Conservation (phyloP, 176 grass and related monocot species). For the Microstegium vimineum region DNA sequence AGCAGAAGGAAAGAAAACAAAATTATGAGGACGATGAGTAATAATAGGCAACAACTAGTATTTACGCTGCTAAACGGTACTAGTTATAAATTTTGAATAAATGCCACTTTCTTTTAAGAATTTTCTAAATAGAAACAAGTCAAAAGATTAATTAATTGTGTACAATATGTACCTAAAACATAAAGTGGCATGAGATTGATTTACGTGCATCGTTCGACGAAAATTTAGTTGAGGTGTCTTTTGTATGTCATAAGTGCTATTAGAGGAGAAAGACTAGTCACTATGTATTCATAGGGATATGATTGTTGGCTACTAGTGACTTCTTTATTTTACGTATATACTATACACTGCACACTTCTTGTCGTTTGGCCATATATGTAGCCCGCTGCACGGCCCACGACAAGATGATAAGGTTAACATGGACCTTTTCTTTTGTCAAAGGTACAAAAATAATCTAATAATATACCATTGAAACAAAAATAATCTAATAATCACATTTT, state of each 20-base stretch:
- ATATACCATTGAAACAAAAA: no score
- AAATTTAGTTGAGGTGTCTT: slow-evolving; percentile 5
- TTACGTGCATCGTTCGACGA: not conserved
- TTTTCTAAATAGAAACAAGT: not conserved
- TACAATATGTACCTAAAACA: slow-evolving; percentile 40
- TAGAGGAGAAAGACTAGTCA: not conserved
- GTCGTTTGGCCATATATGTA: no score
- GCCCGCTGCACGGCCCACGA: no score
- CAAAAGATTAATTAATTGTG: slow-evolving; percentile 17
- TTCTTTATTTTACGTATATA: not conserved
- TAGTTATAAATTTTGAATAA: no score
- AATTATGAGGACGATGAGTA: not conserved
- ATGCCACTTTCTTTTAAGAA: not conserved
- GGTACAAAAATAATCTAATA: no score
- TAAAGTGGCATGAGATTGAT: slow-evolving; percentile 31
- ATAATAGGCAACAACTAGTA: not conserved
- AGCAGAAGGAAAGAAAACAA: not conserved
- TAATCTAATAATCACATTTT: no score
- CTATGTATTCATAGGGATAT: not conserved
- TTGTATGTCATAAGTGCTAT: not conserved
- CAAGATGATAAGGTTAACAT: no score
- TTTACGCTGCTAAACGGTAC: not conserved
- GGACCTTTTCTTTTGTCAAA: no score
- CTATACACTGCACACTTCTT: no score
- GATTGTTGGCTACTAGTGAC: not conserved